Base-by-base conservation (phyloP, 1,284 basidiomycete genomes). In the Melampsora medusae region DNA sequence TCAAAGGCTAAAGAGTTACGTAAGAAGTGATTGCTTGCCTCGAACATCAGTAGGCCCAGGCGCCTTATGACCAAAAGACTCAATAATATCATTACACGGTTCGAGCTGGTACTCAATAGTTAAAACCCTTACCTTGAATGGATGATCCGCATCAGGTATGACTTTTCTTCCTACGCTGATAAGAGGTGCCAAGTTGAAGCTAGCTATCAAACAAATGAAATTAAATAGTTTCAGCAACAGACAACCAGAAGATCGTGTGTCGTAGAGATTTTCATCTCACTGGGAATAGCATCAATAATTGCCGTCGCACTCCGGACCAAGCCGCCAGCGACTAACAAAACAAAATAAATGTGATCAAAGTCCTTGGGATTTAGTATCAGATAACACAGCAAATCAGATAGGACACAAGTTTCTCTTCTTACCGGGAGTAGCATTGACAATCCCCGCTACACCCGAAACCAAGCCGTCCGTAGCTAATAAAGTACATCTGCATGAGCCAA, bases 121-220 rank as follows among this genome's bases (percentile, higher is more conserved):
- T 12, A 12, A 56, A 6, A 28, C 6, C 10, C 53, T 9, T n/a
- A 56, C 53, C 6, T 17, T 56, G 67, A 75, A 75, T 6, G 72
- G 72, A 53, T 75, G 72, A 25, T 68, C 67, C 49, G 69, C 72
- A n/a, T 75, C 72, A n/a, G 72, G 72, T 5, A 75, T 67, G 7
- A n/a, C n/a, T 48, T 75, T 75, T 68, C 53, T 35, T 33, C 72
- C 72, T n/a, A 75, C 53, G 53, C 53, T 56, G 53, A 56, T n/a
- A n/a, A 56, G n/a, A 56, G 53, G 53, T 5, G 6, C 53, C 53
- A 56, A 56, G 53, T 56, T 56, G 25, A 56, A 56, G 53, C 53
- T 56, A n/a, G 53, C 53, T 56, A 28, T 5, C 7, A 16, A 12
- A 12, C 4, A 28, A 12, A 56, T n/a, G 25, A 56, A 12, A n/a